Base-by-base conservation (phyloP, 441 rosid species). In the Daphne laureola region DNA sequence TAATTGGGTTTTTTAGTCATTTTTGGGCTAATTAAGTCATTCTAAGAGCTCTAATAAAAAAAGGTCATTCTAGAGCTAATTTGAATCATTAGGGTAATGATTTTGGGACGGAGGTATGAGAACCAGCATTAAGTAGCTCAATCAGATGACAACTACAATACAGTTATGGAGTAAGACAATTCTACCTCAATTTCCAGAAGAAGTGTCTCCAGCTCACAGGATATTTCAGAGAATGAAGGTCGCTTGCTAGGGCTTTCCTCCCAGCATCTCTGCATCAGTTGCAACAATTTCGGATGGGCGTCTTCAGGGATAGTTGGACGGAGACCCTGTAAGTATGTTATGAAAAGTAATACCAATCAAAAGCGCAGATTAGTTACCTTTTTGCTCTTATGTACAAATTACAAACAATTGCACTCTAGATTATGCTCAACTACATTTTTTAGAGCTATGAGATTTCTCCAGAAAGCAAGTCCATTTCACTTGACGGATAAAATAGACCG, bases 251-350 rank as follows among this genome's bases (percentile, higher is more conserved):
- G 81, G 63, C 43, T 65, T n/a, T 73, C 67, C 51, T 81, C 88
- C 90, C 95, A 86, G 55, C 90, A 86, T 71, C 83, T 77, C 69
- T 72, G 79, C 87, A 86, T 83, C 75, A 83, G 52, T 27, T 71
- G 74, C 9, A 70, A 18, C 14, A 86, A 65, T 58, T 69, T 67
- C 12, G 95, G 90, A 49, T 79, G 81, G 21, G 74, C 74, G 55
- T 58, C 55, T 49, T 67, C 62, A 2, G 95, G 95, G 57, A 81
- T 70, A 46, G 77, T 83, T 3, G 87, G 95, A 17, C 88, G 85
- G 55, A 80, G 65, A 17, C 95, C 95, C 90, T 83, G 73, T 7
- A 31, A 5, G 2, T 31, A 42, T 62, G 36, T 40, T 48, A 18
- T n/a, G 38, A 26, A 23, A 2, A 25, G 8, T 40, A 23, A 46